phyloP scores from a whole-genome alignment of 106 monocot species.

The Agapanthus africanus region DNA sequence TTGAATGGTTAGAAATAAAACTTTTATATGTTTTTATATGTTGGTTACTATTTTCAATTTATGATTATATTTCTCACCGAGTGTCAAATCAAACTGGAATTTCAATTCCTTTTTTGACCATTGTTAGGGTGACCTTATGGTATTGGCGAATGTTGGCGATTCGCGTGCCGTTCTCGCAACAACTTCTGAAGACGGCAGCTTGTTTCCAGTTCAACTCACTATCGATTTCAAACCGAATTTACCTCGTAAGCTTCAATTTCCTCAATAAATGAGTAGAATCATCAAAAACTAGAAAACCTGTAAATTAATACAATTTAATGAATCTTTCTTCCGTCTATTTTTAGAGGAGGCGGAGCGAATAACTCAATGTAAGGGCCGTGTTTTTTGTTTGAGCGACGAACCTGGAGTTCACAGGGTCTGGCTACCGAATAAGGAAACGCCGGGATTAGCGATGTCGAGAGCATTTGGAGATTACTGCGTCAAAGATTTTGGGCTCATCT shows the following conservation, averaged over 20 bases:
- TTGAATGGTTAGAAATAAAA: too few relatives aligned
- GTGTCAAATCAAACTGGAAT: too few relatives aligned
- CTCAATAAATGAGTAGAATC: not conserved
- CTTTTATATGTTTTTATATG: too few relatives aligned
- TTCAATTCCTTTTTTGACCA: constrained; percentile 3
- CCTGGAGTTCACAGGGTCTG: constrained; percentile 80
- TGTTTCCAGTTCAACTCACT: constrained; percentile 68
- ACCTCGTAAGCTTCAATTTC: constrained; percentile 43
- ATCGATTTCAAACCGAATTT: constrained; percentile 78
- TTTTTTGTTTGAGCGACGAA: constrained; percentile 75
- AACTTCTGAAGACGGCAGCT: constrained; percentile 43
- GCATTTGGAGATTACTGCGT: constrained; percentile 90
- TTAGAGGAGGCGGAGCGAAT: constrained; percentile 84
- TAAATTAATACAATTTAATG: not conserved
- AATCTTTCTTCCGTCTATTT: not conserved
- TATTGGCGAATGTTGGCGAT: constrained; percentile 83
- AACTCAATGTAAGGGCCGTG: constrained; percentile 58
- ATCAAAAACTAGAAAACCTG: not conserved
- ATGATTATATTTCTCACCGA: too few relatives aligned
- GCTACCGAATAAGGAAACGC: constrained; percentile 52
- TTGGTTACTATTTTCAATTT: too few relatives aligned
- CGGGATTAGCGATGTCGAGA: constrained; percentile 91
- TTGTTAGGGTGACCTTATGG: constrained; percentile 65
- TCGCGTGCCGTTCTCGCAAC: constrained; percentile 90
- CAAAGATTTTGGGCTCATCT: constrained; percentile 74